Conservation (phyloP, 768 basidiomycete genomes). For the Neoboletus magnificus region DNA sequence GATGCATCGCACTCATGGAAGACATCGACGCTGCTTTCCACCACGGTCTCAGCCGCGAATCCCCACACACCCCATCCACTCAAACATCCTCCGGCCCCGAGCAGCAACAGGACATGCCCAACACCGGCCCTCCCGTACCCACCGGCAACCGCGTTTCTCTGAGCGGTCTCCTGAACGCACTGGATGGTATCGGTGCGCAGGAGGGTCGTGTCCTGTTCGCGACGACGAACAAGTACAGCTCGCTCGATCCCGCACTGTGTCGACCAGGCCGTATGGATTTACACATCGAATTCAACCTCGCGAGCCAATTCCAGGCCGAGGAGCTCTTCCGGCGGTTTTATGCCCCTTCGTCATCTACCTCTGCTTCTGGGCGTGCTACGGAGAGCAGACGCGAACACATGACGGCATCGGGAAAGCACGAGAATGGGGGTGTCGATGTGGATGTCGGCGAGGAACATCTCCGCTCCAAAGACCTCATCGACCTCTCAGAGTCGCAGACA, state of each 20-base stretch:
- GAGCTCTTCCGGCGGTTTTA: conserved; percentile 71
- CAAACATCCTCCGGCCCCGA: background rate
- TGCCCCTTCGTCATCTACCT: conserved; percentile 34
- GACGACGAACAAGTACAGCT: conserved; percentile 69
- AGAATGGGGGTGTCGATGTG: background rate
- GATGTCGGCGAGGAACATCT: background rate
- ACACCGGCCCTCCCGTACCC: conserved; percentile 5
- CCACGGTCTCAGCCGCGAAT: conserved; percentile 38
- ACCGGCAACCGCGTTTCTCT: conserved; percentile 49
- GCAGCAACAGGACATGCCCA: conserved; percentile 17
- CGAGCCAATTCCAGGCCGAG: conserved; percentile 62
- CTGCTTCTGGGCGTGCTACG: background rate
- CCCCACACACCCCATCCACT: background rate
- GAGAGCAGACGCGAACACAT: background rate
- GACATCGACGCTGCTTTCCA: conserved; percentile 80
- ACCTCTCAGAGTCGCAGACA: conserved; percentile 8
- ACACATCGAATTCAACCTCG: conserved; percentile 73
- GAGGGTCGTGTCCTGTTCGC: conserved; percentile 82
- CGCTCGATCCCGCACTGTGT: conserved; percentile 70
- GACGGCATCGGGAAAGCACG: background rate
- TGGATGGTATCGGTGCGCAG: conserved; percentile 75
- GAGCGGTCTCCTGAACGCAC: conserved; percentile 73
- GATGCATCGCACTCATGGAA: conserved; percentile 77
- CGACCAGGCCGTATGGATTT: conserved; percentile 81
- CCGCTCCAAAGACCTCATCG: conserved; percentile 13